Evolutionary conservation across 2,329 filamentous ascomycete species (phyloP).

Genomic region (Herpomyces periplanetae): DNA sequence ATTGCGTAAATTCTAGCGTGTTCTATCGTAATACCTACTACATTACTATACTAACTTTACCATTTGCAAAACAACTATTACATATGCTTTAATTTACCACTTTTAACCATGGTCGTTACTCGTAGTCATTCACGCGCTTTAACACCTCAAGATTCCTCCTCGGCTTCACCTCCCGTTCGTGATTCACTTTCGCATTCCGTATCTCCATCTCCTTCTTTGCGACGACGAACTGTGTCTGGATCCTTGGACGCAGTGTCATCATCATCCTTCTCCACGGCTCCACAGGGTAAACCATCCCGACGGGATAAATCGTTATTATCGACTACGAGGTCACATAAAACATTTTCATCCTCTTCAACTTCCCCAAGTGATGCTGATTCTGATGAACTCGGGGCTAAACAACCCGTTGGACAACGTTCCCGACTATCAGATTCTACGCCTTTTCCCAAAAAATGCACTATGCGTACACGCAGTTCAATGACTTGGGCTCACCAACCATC

Average conservation of each 20-base stretch:
- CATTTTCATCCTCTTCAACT: neutral
- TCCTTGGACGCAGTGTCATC: conserved; percentile 3
- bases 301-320: neutral
- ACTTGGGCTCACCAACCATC: conserved; percentile 4
- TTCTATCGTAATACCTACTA: too few species aligned
- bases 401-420: conserved; percentile 5
- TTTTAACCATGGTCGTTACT: conserved; percentile 9
- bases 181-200: neutral
- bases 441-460: conserved; percentile 5
- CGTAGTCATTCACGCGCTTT: conserved; percentile 8
- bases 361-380: neutral
- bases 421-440: conserved; percentile 3
- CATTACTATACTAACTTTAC: too few species aligned
- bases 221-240: conserved; percentile 4
- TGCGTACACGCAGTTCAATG: conserved; percentile 4
- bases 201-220: conserved; percentile 4
- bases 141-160: conserved; percentile 6
- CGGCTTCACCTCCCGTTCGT: conserved; percentile 7
- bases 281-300: neutral
- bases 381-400: conserved; percentile 1
- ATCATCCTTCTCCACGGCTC: neutral
- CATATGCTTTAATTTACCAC: too few species aligned
- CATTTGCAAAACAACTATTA: too few species aligned
- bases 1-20: too few species aligned
- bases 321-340: neutral